Base-by-base conservation (phyloP, 495 filamentous ascomycete genomes). In the Hyaloscypha bicolor region DNA sequence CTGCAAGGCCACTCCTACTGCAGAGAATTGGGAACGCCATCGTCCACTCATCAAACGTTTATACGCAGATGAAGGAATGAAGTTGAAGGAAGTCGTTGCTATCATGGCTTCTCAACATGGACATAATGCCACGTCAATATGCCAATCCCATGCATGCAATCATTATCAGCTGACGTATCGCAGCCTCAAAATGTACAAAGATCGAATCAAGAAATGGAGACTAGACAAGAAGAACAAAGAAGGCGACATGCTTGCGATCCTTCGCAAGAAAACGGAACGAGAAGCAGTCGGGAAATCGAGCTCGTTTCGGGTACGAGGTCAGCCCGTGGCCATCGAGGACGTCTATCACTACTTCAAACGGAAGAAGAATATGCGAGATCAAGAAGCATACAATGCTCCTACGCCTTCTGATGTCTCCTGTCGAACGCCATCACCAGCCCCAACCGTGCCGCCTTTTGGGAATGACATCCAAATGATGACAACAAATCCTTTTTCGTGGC, bases 141-240 rank as follows among this genome's bases (percentile, higher is more conserved):
- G 25, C 30, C 8, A 8, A 14, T 35, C 25, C n/a, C 29, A 37
- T 6, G 8, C 8, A 21, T 22, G 32, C n/a, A 29, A 58, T 21
- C 16, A 25, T 29, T 29, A 29, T 31, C 16, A 31, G 21, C 29
- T 56, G 21, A 56, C 29, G 21, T 56, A 56, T 14, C 5, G 30
- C 14, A 60, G 57, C 9, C 30, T 11, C 19, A 60, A 39, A 37
- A 60, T 60, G 57, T 60, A 35, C 57, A 60, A 60, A 19, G 19
- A 21, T 9, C 30, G 57, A 33, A 33, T 60, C 57, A 33, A 14
- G 30, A 60, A 60, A 11, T 60, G 57, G 57, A 21, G n/a, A 21
- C 33, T 35, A 4, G 57, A 60, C 0, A 60, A 60, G 57, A 60
- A 60, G n/a, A 14, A 35, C 57, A 60, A 60, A 37, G 57, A 60